Evolutionary conservation across 176 grass and related monocot species (phyloP).

Genomic region (Eragrostis curvula): DNA sequence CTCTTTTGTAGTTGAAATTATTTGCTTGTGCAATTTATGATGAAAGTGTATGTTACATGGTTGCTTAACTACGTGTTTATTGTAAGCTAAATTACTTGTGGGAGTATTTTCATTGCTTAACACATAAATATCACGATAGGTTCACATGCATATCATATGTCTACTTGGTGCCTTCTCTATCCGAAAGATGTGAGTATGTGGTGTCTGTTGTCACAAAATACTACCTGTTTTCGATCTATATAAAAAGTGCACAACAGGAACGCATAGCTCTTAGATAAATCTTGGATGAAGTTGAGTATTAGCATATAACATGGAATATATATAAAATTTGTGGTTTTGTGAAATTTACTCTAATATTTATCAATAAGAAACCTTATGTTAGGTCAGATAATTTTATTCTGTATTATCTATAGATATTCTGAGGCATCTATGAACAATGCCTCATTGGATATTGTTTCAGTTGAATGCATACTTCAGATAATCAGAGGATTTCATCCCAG

Average conservation of each 20-base stretch:
- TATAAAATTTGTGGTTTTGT: no score
- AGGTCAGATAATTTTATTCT: neutral
- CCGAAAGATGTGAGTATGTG: neutral
- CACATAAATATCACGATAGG: conserved; percentile 12
- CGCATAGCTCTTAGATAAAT: conserved; percentile 13
- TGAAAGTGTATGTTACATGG: neutral
- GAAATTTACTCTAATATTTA: neutral
- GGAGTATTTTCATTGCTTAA: conserved; percentile 23
- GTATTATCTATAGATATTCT: neutral
- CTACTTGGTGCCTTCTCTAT: neutral
- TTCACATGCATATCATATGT: neutral
- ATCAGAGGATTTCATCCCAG: conserved; percentile 8
- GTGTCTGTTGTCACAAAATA: conserved; percentile 21
- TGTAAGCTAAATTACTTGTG: conserved; percentile 2
- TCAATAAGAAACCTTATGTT: conserved; percentile 15
- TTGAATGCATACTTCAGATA: neutral
- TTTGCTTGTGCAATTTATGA: conserved; percentile 8
- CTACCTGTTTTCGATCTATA: neutral
- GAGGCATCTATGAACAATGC: neutral
- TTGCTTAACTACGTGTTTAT: conserved; percentile 34
- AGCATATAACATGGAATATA: neutral
- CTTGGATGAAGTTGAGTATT: neutral
- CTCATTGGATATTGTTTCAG: conserved; percentile 17
- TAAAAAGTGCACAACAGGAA: neutral
- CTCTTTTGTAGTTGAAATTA: conserved; percentile 9